A percentile compares a stretch with the other conserved stretches of the same genome.
These are phyloP conservation scores for Calendula officinalis DNA, from an alignment of 129 eudicot species.

Conservation along the genomic window DNA sequence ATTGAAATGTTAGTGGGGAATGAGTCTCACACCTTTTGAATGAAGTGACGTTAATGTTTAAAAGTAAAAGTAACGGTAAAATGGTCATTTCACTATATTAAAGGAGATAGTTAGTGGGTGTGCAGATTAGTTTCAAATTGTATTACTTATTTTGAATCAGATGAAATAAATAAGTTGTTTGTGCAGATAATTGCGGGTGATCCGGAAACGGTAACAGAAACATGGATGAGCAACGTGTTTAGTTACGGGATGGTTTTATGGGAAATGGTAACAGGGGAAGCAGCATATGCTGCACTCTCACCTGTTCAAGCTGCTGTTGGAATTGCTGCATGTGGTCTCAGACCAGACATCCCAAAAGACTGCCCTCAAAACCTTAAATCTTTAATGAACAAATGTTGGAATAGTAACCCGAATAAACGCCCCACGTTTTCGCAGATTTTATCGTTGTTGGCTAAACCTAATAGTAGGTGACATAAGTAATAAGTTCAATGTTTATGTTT, in stretches of 20 bases:
- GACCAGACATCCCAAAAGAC: conserved; percentile 93
- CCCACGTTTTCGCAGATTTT: conserved; percentile 76
- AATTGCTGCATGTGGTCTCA: conserved; percentile 97
- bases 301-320: conserved; percentile 99
- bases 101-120: too few relatives aligned
- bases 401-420: conserved; percentile 75
- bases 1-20: too few relatives aligned
- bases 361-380: conserved; percentile 72
- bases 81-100: too few relatives aligned
- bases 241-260: conserved; percentile 95
- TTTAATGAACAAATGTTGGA: conserved; percentile 88
- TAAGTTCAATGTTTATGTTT: conserved; percentile 13
- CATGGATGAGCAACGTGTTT: conserved; percentile 98
- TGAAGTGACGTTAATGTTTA: too few relatives aligned
- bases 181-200: conserved; percentile 93
- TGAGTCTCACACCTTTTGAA: too few relatives aligned
- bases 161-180: not conserved
- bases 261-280: conserved; percentile 93
- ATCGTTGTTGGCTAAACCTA: conserved; percentile 43
- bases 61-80: too few relatives aligned
- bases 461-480: conserved; percentile 17
- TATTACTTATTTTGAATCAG: too few relatives aligned
- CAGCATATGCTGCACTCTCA: conserved; percentile 85
- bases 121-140: too few relatives aligned
- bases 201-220: conserved; percentile 91